Conservation (phyloP, 2,329 filamentous ascomycete species). For the Clarireedia paspali region DNA sequence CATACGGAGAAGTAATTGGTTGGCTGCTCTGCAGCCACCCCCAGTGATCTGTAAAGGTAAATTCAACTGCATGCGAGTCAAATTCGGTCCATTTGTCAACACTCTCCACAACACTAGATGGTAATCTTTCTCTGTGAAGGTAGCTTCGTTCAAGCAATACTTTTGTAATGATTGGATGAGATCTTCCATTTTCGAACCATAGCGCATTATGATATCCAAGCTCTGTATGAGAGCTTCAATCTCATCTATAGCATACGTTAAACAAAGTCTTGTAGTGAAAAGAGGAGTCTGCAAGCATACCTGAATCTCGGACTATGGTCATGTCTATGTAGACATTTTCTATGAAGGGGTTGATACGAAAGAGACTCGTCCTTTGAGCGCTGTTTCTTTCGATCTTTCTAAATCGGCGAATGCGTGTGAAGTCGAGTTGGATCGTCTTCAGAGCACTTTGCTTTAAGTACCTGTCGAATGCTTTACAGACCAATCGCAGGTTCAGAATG, state of each 20-base stretch:
- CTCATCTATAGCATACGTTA: constrained; percentile 34
- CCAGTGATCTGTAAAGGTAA: constrained; percentile 45
- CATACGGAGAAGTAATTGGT: constrained; percentile 45
- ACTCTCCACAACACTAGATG: constrained; percentile 34
- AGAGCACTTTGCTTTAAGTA: constrained; percentile 39
- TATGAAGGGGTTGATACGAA: constrained; percentile 36
- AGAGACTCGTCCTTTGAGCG: constrained; percentile 34
- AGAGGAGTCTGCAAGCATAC: constrained; percentile 26
- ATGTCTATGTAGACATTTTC: constrained; percentile 44
- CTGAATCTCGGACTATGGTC: constrained; percentile 45
- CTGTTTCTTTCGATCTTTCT: not conserved
- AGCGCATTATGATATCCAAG: constrained; percentile 34
- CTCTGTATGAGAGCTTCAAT: constrained; percentile 40
- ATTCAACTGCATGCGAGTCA: constrained; percentile 41
- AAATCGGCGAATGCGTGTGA: constrained; percentile 35
- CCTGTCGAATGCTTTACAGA: constrained; percentile 42
- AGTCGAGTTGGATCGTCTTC: constrained; percentile 42
- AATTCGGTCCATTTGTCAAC: constrained; percentile 37
- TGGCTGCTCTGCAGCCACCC: constrained; percentile 38
- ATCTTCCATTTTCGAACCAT: constrained; percentile 36
- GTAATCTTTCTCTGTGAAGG: constrained; percentile 45
- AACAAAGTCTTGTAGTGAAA: too few species aligned
- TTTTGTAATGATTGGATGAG: constrained; percentile 38
- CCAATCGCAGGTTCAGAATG: constrained; percentile 38
- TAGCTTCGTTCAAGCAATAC: constrained; percentile 41